Conservation (phyloP, 1,284 basidiomycete genomes). For the Microbotryomycetes sp. region DNA sequence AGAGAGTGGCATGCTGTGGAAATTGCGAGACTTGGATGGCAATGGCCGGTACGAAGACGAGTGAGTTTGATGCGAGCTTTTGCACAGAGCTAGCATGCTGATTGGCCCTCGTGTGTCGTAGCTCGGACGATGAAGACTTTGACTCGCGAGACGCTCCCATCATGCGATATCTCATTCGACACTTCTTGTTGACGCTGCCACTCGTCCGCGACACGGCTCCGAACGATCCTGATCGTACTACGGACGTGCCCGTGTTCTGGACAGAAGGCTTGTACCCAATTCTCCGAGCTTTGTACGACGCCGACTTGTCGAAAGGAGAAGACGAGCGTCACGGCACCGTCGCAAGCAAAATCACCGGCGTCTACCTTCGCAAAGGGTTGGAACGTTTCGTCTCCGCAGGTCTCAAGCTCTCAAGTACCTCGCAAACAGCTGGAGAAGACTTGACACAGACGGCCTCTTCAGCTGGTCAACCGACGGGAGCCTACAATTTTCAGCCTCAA, state of each 20-base stretch:
- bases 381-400: conserved; percentile 27
- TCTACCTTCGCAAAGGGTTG: conserved; percentile 15
- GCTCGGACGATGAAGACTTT: conserved; percentile 2
- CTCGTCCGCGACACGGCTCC: conserved; percentile 31
- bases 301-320: conserved; percentile 19
- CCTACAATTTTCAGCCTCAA: conserved; percentile 13
- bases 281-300: conserved; percentile 18
- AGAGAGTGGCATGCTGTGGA: conserved; percentile 22
- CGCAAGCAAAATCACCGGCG: not conserved
- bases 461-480: not conserved
- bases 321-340: conserved; percentile 7
- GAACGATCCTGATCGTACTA: not conserved
- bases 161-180: conserved; percentile 33
- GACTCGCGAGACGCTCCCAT: conserved; percentile 27
- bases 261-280: conserved; percentile 21
- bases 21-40: conserved; percentile 14
- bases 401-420: conserved; percentile 21
- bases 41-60: conserved; percentile 1
- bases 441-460: not conserved
- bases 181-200: conserved; percentile 35
- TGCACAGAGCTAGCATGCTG: not conserved
- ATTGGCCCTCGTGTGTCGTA: not conserved
- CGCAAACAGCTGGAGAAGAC: not conserved
- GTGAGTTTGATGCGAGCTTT: not conserved
- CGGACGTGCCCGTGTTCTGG: conserved; percentile 18